phyloP scores from a whole-genome alignment of 805 yeast species.

The Candida dajiaensis region DNA sequence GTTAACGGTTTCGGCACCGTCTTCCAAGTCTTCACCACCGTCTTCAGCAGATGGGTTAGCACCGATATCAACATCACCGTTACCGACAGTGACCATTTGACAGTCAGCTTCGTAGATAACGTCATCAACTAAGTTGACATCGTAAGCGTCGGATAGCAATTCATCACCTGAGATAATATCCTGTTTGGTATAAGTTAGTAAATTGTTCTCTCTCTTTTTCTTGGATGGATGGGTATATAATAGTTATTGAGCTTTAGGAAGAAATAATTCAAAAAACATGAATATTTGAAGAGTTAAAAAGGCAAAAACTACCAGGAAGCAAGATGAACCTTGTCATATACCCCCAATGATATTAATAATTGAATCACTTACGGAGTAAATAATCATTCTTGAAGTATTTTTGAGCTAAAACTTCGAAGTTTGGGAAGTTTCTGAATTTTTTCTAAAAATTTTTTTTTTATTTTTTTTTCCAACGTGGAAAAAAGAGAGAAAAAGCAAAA shows the following conservation, averaged over 20 bases:
- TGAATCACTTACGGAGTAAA: slow-evolving; percentile 12
- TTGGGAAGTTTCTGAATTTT: background rate
- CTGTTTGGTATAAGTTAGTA: too few relatives aligned
- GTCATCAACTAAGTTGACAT: slow-evolving; percentile 76
- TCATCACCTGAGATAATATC: slow-evolving; percentile 95
- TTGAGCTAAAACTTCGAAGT: background rate
- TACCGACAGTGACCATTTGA: slow-evolving; percentile 81
- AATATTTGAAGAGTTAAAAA: too few relatives aligned
- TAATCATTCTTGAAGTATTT: slow-evolving; percentile 10
- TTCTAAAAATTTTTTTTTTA: slow-evolving; percentile 7
- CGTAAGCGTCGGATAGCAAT: slow-evolving; percentile 96
- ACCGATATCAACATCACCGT: slow-evolving; percentile 96
- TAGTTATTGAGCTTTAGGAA: too few relatives aligned
- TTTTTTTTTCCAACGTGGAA: slow-evolving; percentile 2
- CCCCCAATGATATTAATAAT: too few relatives aligned
- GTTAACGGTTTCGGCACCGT: slow-evolving; percentile 87
- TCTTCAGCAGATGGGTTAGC: slow-evolving; percentile 99
- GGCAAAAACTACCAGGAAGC: too few relatives aligned
- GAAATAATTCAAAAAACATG: too few relatives aligned
- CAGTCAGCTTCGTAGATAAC: slow-evolving; percentile 97
- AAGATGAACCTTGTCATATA: too few relatives aligned
- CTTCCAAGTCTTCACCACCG: slow-evolving; percentile 74
- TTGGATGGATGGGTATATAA: too few relatives aligned
- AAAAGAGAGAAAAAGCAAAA: slow-evolving; percentile 3
- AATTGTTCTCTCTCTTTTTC: too few relatives aligned